A percentile compares a stretch with the other conserved stretches of the same genome.
Evolutionary conservation across 1,284 basidiomycete genomes (phyloP).

Genomic region (Grifola frondosa): DNA sequence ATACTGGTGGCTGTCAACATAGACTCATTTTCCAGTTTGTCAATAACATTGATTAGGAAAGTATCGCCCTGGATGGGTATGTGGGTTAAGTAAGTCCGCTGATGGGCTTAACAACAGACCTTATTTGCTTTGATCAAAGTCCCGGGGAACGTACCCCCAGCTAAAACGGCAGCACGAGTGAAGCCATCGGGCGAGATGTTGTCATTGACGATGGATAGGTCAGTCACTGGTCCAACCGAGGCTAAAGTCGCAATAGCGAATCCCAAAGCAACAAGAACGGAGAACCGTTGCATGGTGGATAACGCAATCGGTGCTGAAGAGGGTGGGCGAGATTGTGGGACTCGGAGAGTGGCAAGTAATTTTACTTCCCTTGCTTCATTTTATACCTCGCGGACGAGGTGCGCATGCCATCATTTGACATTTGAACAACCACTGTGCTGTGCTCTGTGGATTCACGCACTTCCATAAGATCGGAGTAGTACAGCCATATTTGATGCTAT

Average conservation of each 20-base stretch:
- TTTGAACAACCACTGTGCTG: too few species aligned
- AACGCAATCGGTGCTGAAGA: too few species aligned
- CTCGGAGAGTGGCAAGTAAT: too few species aligned
- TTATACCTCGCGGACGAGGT: too few species aligned
- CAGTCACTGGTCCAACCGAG: constrained; percentile 14
- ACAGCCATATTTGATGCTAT: too few species aligned
- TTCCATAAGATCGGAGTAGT: too few species aligned
- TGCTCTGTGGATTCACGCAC: too few species aligned
- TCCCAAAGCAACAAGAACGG: neutral
- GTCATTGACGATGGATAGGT: constrained; percentile 18
- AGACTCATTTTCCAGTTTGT: constrained; percentile 31
- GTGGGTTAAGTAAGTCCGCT: neutral
- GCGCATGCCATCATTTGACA: too few species aligned
- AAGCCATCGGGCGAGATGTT: constrained; percentile 21
- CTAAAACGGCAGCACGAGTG: constrained; percentile 18
- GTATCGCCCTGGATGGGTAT: constrained; percentile 17
- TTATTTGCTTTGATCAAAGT: constrained; percentile 23
- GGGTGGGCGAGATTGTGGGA: too few species aligned
- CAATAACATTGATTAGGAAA: constrained; percentile 34
- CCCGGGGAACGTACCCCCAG: constrained; percentile 24
- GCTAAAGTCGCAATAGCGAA: neutral
- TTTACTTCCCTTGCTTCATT: too few species aligned
- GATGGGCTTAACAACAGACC: constrained; percentile 6
- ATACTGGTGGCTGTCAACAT: constrained; percentile 36
- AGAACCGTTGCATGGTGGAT: too few species aligned